Conservation (phyloP, 805 yeast species). For the Yamadazyma insecticola region DNA sequence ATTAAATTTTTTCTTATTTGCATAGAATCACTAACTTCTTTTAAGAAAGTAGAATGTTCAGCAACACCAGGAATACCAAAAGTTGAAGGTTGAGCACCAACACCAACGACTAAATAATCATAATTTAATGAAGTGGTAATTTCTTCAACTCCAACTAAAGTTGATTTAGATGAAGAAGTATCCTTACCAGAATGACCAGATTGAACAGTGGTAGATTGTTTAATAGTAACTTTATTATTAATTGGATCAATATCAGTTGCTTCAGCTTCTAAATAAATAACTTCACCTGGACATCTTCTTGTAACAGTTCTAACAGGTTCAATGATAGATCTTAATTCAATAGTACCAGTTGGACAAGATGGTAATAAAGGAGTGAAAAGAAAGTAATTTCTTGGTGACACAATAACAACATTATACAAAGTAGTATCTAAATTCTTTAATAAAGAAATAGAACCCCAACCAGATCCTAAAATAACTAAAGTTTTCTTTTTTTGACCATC, state of each 20-base stretch:
- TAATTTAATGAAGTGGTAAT: constrained; percentile 49
- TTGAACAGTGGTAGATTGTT: constrained; percentile 53
- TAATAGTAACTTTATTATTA: constrained; percentile 58
- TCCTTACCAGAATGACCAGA: constrained; percentile 52
- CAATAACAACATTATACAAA: constrained; percentile 80
- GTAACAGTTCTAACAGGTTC: constrained; percentile 90
- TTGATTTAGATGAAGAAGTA: constrained; percentile 38
- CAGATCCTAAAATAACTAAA: constrained; percentile 80
- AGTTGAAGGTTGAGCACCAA: constrained; percentile 93
- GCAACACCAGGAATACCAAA: constrained; percentile 93
- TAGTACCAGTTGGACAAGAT: constrained; percentile 90
- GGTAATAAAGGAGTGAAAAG: constrained; percentile 95
- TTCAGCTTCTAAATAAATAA: constrained; percentile 82
- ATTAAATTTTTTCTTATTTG: constrained; percentile 77
- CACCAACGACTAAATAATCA: constrained; percentile 87
- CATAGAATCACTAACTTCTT: constrained; percentile 86
- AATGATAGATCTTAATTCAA: constrained; percentile 84
- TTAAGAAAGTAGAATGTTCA: constrained; percentile 82
- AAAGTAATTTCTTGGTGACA: constrained; percentile 93
- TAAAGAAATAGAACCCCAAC: constrained; percentile 91
- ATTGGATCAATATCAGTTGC: constrained; percentile 79
- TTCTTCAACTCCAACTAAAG: constrained; percentile 38
- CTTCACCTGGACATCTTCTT: constrained; percentile 74
- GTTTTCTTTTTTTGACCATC: constrained; percentile 64
- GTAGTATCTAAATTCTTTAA: constrained; percentile 82